phyloP scores from a whole-genome alignment of 495 filamentous ascomycete genomes.

The Tuber indicum region DNA sequence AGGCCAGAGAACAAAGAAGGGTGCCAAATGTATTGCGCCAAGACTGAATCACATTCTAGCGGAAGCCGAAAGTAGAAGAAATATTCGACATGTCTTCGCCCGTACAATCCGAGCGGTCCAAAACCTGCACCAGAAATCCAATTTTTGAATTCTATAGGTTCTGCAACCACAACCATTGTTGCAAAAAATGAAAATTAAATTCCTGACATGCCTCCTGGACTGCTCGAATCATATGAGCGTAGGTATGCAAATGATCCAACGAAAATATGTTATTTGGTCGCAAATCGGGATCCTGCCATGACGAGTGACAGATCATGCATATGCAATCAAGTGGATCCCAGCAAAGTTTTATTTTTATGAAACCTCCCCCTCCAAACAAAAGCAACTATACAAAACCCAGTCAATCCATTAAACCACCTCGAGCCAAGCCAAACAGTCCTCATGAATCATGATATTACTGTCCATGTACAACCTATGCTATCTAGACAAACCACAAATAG shows the following conservation, averaged over 20 bases:
- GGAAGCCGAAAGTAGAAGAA: not conserved
- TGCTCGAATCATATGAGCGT: too few relatives aligned
- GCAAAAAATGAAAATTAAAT: too few relatives aligned
- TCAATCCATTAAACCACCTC: not conserved
- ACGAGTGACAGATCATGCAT: not conserved
- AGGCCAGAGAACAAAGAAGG: not conserved
- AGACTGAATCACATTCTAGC: not conserved
- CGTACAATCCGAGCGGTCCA: not conserved
- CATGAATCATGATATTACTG: conserved; percentile 7
- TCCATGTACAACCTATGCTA: conserved; percentile 5
- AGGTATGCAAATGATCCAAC: not conserved
- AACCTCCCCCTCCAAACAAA: not conserved
- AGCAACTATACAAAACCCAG: not conserved
- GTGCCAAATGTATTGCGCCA: not conserved
- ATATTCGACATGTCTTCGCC: not conserved
- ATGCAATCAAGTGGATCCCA: not conserved
- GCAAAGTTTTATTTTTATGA: not conserved
- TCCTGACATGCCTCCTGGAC: too few relatives aligned
- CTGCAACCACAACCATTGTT: too few relatives aligned
- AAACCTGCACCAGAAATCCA: too few relatives aligned
- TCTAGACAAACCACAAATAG: conserved; percentile 4
- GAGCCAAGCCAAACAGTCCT: not conserved
- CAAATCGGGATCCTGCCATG: not conserved
- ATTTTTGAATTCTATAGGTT: too few relatives aligned
- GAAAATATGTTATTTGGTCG: not conserved